These are phyloP conservation scores for Paracamarosporium sp. DNA, from an alignment of 2,329 filamentous ascomycete genomes.

Conservation along the genomic window DNA sequence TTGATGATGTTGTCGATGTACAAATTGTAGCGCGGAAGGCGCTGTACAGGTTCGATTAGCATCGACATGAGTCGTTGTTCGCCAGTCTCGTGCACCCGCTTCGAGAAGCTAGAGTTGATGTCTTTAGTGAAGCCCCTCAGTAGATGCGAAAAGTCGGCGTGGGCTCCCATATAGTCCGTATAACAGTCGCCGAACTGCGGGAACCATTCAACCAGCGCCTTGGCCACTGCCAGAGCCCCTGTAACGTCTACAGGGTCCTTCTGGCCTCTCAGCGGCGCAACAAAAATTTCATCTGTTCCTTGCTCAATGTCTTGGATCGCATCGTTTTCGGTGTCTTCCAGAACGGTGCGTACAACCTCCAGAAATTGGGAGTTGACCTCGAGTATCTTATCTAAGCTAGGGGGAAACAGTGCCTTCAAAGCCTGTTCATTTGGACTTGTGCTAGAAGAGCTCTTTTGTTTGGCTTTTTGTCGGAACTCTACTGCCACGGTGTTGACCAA, in stretches of 20 bases:
- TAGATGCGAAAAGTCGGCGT: constrained; percentile 83
- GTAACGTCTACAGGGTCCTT: constrained; percentile 70
- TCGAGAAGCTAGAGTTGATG: constrained; percentile 81
- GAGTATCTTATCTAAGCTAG: constrained; percentile 79
- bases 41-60: constrained; percentile 94
- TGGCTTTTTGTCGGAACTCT: constrained; percentile 77
- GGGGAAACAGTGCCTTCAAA: constrained; percentile 79
- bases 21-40: constrained; percentile 90
- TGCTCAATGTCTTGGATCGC: constrained; percentile 78
- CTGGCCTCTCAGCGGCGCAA: constrained; percentile 40
- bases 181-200: constrained; percentile 92
- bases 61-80: constrained; percentile 91
- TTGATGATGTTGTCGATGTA: constrained; percentile 95
- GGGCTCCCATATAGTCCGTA: constrained; percentile 89
- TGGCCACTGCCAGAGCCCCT: constrained; percentile 79
- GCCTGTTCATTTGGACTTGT: constrained; percentile 75
- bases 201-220: constrained; percentile 87
- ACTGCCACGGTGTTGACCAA: constrained; percentile 81
- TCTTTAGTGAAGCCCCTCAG: constrained; percentile 79
- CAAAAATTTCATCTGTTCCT: constrained; percentile 48
- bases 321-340: constrained; percentile 84
- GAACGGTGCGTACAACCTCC: constrained; percentile 73
- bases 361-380: constrained; percentile 83
- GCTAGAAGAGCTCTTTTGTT: constrained; percentile 63
- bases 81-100: constrained; percentile 79